Evolutionary conservation across 2,329 filamentous ascomycete species (phyloP).

Genomic region (Fusarium devonianum): DNA sequence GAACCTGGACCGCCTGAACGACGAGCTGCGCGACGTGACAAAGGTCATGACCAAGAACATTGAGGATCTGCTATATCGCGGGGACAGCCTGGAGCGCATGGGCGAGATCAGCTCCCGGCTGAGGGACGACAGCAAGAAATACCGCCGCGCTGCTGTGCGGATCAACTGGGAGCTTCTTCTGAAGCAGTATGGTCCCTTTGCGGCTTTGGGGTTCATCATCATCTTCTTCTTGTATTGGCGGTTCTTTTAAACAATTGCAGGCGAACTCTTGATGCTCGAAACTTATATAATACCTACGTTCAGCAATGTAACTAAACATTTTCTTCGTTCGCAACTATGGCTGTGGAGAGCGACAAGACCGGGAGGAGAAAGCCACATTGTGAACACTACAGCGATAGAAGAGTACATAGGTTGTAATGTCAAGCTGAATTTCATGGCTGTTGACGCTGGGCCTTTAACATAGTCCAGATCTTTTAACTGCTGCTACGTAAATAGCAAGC

Average conservation of each 20-base stretch:
- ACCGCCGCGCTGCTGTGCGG: slow-evolving; percentile 86
- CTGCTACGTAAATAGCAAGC: slow-evolving; percentile 25
- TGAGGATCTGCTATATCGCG: slow-evolving; percentile 93
- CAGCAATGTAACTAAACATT: slow-evolving; percentile 8
- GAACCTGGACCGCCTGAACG: slow-evolving; percentile 94
- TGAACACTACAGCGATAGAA: too few relatives aligned
- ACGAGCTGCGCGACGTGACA: slow-evolving; percentile 96
- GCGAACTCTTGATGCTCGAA: slow-evolving; percentile 19
- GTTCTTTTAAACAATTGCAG: slow-evolving; percentile 72
- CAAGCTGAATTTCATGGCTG: too few relatives aligned
- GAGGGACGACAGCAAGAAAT: slow-evolving; percentile 93
- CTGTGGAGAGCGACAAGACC: too few relatives aligned
- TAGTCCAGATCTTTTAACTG: slow-evolving; percentile 8
- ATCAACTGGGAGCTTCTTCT: slow-evolving; percentile 98
- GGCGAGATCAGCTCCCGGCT: slow-evolving; percentile 89
- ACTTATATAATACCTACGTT: slow-evolving; percentile 22
- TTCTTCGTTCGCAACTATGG: background rate
- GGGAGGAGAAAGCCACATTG: background rate
- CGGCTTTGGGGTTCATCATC: slow-evolving; percentile 79
- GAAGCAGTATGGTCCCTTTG: slow-evolving; percentile 96
- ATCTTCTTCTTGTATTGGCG: slow-evolving; percentile 90
- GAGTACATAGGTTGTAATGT: too few relatives aligned
- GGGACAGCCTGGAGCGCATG: slow-evolving; percentile 95
- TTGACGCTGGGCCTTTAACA: too few relatives aligned
- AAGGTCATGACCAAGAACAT: slow-evolving; percentile 99